Percentiles rank a stretch among this genome's conserved stretches.
Conservation (phyloP, 73 alveolate genomes). For the Uronychia binucleata region DNA sequence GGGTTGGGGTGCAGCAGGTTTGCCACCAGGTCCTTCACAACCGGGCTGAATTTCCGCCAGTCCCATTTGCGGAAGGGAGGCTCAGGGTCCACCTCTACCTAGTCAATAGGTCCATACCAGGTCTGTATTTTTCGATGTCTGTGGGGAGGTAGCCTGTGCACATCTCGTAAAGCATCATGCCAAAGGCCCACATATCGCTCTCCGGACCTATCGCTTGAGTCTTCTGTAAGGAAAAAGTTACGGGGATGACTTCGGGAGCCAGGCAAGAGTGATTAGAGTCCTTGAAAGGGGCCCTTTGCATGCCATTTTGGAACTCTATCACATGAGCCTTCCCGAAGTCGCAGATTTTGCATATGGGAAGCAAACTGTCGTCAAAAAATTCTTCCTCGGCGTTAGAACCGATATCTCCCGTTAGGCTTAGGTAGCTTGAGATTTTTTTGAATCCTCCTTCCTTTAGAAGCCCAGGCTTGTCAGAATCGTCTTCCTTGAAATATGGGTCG, state of each 20-base stretch:
- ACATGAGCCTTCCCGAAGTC: conserved; percentile 75
- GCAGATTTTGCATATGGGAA: conserved; percentile 76
- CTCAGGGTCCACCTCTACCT: background rate
- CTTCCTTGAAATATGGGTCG: background rate
- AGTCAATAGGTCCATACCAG: conserved; percentile 56
- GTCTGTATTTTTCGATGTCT: conserved; percentile 41
- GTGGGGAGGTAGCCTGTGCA: conserved; percentile 83
- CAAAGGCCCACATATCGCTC: conserved; percentile 81
- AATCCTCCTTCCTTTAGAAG: too few species aligned
- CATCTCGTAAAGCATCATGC: conserved; percentile 70
- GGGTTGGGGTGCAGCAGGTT: conserved; percentile 53
- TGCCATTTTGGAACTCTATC: conserved; percentile 35
- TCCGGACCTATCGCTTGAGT: conserved; percentile 30
- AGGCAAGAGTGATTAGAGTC: conserved; percentile 8
- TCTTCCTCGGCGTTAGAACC: background rate
- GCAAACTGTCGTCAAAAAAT: too few species aligned
- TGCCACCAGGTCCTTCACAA: conserved; percentile 49
- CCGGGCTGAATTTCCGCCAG: conserved; percentile 70
- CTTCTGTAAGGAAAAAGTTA: background rate
- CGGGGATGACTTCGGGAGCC: conserved; percentile 75
- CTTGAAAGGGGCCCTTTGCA: conserved; percentile 9
- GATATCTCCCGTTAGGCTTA: background rate
- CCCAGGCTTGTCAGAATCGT: background rate
- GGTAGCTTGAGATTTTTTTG: background rate
- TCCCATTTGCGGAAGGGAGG: conserved; percentile 75